phyloP scores from a whole-genome alignment of 2,329 filamentous ascomycete genomes.

The Beauveria caledonica region DNA sequence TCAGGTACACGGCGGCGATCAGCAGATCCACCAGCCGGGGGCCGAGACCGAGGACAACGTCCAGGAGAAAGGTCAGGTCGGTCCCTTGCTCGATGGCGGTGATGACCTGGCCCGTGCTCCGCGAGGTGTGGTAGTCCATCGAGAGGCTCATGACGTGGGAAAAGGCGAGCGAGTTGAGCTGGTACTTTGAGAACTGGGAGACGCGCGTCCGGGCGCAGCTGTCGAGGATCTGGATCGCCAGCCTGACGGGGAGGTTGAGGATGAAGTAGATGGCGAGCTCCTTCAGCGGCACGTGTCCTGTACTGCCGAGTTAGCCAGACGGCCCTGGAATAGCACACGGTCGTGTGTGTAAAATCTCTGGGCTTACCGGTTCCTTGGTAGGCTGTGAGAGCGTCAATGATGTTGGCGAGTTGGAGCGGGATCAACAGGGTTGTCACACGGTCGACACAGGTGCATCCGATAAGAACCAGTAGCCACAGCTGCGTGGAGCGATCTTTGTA shows the following conservation, averaged over 20 bases:
- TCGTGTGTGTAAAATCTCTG: rapidly evolving
- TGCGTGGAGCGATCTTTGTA: constrained; percentile 19
- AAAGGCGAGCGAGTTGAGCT: constrained; percentile 47
- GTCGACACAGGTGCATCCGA: constrained; percentile 15
- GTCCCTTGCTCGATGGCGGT: constrained; percentile 54
- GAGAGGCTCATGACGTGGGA: constrained; percentile 58
- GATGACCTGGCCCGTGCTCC: constrained; percentile 52
- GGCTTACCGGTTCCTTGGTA: constrained; percentile 10
- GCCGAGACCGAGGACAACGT: constrained; percentile 48
- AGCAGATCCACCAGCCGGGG: constrained; percentile 53
- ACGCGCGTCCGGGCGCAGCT: constrained; percentile 17
- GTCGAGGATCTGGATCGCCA: constrained; percentile 4
- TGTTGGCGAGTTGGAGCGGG: constrained; percentile 19
- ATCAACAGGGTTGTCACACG: constrained; percentile 19
- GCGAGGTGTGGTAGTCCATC: constrained; percentile 59
- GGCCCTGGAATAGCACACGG: not conserved
- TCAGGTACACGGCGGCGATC: constrained; percentile 53
- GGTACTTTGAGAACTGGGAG: constrained; percentile 32
- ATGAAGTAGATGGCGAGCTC: constrained; percentile 11
- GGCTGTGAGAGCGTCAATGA: constrained; percentile 17
- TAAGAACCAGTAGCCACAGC: constrained; percentile 17
- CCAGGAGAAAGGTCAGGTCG: constrained; percentile 48
- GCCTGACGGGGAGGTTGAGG: constrained; percentile 13
- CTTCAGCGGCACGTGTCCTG: constrained; percentile 10
- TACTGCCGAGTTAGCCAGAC: not conserved